Evolutionary conservation across 768 basidiomycete genomes (phyloP), one percentile per base, ranked within the genome.

Genomic region (Amanita pseudoporphyria): DNA sequence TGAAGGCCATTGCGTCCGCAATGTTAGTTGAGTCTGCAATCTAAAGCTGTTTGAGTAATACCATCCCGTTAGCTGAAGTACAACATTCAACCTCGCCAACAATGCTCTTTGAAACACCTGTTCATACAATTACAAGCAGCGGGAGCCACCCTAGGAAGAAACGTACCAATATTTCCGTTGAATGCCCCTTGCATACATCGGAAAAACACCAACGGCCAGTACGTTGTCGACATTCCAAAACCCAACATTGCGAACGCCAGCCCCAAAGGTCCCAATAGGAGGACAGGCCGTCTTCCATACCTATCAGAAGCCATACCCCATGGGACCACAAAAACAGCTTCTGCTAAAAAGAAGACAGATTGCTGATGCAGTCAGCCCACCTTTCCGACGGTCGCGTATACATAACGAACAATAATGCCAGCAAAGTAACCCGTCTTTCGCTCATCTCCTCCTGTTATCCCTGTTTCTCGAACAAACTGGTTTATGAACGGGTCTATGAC

Each of bases 291-390:
- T 18, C 74, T 64, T 3, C 74, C 76, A 47, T 69, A 54, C 16
- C 61, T 60, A 54, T 75, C 74, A 2, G 74, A 71, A 14, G 68
- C 56, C 50, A 67, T 60, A 5, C 72, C 70, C 73, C 72, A 76
- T 22, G 64, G 63, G n/a, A 74, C 61, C 14, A 72, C 70, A 6
- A 68, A 69, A 4, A 67, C 28, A 18, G 65, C 65, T 59, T 76
- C 71, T 10, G 71, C 62, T 24, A 71, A 57, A 56, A 71, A 74
- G 58, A 73, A 74, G 1, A 62, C 57, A 7, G 72, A 74, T 61
- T 71, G 69, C 72, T 74, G 47, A 24, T 41, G 32, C 28, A 51
- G 26, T 28, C 26, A 38, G 52, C 37, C 12, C 28, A 30, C 18
- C 21, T 30, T n/a, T n/a, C n/a, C n/a, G n/a, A n/a, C 12, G 24